Evolutionary conservation across 2,329 filamentous ascomycete species (phyloP), one percentile per base, ranked within the genome.

Genomic region (Amauroascus niger): DNA sequence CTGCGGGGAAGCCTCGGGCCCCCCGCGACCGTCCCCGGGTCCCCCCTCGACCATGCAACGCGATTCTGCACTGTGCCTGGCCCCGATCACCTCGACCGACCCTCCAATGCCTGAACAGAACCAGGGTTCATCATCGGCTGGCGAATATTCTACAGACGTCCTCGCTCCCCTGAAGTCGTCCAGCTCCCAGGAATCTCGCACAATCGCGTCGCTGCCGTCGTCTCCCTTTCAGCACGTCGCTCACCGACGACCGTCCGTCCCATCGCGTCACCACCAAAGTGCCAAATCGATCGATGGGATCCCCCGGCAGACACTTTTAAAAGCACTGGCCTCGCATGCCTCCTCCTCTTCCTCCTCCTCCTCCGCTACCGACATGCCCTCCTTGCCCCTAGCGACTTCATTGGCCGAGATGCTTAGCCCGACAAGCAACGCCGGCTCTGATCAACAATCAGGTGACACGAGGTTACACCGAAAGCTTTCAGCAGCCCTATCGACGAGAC

Each of bases 231-330:
- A 26, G 22, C 44, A 26, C 26, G 14, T 32, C 18, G 14, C 32
- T 33, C 44, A 22, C 1, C 52, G 35, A 2, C 28, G 13, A 9
- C 6, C 52, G 9, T 28, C 37, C 30, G 13, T 37, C 13, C 18
- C 46, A 6, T 13, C 26, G 8, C 37, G 37, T 35, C 50, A 53
- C 32, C 50, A 32, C 28, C 30, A 53, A 18, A 53, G 28, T 39
- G 50, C 50, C 18, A 53, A 75, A 30, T 84, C 83, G 9, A 76
- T 80, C 65, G 84, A 87, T 62, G 76, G 77, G 46, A 75, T 90
- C 60, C 86, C 87, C 11, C 82, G 82, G 58, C 87, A 91, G 71
- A 91, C 87, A 53, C 82, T 89, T 64, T 81, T 90, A 74, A 90
- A 93, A 72, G 87, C 86, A 5, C 72, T 91, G 60, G 85, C 85